Percentiles rank a stretch among this genome's conserved stretches.
phyloP scores from a whole-genome alignment of 306 rosid genomes.

The Cucurbita pepo region DNA sequence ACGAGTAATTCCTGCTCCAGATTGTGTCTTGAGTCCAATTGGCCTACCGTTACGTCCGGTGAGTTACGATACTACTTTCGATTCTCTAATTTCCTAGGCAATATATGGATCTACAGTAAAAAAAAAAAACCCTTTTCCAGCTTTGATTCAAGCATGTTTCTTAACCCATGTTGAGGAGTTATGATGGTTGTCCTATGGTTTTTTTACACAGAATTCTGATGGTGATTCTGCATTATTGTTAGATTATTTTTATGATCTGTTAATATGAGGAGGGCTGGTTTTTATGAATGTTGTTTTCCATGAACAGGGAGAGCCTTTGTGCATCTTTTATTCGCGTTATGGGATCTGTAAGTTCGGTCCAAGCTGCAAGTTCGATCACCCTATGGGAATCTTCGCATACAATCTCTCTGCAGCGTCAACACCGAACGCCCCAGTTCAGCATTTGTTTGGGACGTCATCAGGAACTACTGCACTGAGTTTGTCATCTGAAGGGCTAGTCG shows the following conservation, averaged over 20 bases:
- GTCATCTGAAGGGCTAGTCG: slow-evolving; percentile 71
- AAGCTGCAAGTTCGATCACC: slow-evolving; percentile 97
- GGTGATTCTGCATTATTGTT: not conserved
- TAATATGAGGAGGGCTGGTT: too few relatives aligned
- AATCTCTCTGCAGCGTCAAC: slow-evolving; percentile 51
- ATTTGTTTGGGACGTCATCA: slow-evolving; percentile 60
- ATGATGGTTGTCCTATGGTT: not conserved
- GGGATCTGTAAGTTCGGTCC: slow-evolving; percentile 99
- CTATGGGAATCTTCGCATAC: slow-evolving; percentile 78
- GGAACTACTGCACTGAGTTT: slow-evolving; percentile 62
- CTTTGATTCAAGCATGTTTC: not conserved
- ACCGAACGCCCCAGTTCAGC: slow-evolving; percentile 45
- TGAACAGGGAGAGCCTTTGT: slow-evolving; percentile 78
- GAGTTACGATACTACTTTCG: slow-evolving; percentile 18
- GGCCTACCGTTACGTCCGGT: slow-evolving; percentile 95
- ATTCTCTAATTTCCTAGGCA: not conserved
- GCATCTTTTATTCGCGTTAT: slow-evolving; percentile 90
- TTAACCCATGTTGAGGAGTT: not conserved
- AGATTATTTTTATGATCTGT: not conserved
- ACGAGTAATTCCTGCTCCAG: slow-evolving; percentile 79
- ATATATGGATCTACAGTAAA: not conserved
- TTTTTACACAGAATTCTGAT: not conserved
- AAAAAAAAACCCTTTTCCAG: not conserved
- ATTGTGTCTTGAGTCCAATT: slow-evolving; percentile 76
- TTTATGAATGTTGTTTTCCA: slow-evolving; percentile 12